Base-by-base conservation (phyloP, 192 early-diverging fungal species). In the Mortierella hygrophila region DNA sequence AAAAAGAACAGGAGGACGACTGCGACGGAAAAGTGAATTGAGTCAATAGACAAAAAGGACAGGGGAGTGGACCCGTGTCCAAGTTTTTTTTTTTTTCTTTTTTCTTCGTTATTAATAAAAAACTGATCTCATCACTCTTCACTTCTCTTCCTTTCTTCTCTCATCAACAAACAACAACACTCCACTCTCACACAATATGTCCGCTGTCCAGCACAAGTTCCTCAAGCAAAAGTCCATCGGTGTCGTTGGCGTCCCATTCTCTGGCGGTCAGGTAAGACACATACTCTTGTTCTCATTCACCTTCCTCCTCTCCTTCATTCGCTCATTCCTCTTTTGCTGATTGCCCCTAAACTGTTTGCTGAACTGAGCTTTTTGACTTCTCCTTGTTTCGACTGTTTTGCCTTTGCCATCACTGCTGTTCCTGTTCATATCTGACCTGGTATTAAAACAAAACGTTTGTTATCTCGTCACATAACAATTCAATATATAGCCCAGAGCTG, bases 191-290 rank as follows among this genome's bases (percentile, higher is more conserved):
- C 42, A 44, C 52, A 71, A 49, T 20, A 80, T 77, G 73, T 80
- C 60, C 60, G 10, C 83, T 85, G 78, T 75, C 74, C 68, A 57
- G 26, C 44, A 85, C 83, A 92, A 93, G 90, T 95, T 93, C 81
- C 82, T 96, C 52, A 90, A 90, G 89, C 40, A 81, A 76, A 88
- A 92, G 65, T 94, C 91, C n/a, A 94, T 95, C 49, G 94, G 94
- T 38, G 81, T 96, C 72, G 89, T 95, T 52, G 94, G 94, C 35
- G 95, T 94, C 54, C 93, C 93, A 40, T 96, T 96, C 84, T 94
- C 92, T 83, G 93, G 92, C 40, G 94, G 93, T 11, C 95, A 91
- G 82, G 89, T 89, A 78, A 55, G 47, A 37, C 35, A 46, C 11
- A 41, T 4, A 70, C 9, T 5, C 49, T 52, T 21, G 15, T 52